Evolutionary conservation across 2,329 filamentous ascomycete species (phyloP).

Genomic region (Fusarium mexicanum): DNA sequence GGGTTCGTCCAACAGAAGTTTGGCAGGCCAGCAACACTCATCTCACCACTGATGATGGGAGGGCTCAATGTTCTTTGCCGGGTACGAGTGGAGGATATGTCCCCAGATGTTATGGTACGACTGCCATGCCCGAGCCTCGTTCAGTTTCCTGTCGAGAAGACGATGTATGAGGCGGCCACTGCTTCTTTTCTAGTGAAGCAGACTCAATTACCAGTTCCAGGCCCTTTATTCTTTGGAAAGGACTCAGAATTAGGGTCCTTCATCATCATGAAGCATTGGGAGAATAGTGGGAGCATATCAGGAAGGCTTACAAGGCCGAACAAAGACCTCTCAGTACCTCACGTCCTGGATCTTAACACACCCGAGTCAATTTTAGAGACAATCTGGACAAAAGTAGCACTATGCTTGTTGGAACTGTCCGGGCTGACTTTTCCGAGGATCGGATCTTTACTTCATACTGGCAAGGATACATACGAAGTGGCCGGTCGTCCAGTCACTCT

Average conservation of each 20-base stretch:
- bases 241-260: slow-evolving; percentile 41
- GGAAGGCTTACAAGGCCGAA: not conserved
- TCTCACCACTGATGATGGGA: slow-evolving; percentile 3
- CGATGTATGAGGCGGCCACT: slow-evolving; percentile 16
- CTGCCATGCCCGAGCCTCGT: not conserved
- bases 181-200: slow-evolving; percentile 2
- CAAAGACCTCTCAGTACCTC: not conserved
- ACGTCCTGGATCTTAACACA: slow-evolving; percentile 35
- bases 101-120: not conserved
- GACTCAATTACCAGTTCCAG: slow-evolving; percentile 10
- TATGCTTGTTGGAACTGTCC: slow-evolving; percentile 52
- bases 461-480: slow-evolving; percentile 35
- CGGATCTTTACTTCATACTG: slow-evolving; percentile 48
- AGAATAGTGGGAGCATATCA: slow-evolving; percentile 39
- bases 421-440: slow-evolving; percentile 49
- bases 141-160: slow-evolving; percentile 22
- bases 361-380: slow-evolving; percentile 43
- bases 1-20: not conserved
- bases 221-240: slow-evolving; percentile 15
- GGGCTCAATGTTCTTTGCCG: slow-evolving; percentile 1
- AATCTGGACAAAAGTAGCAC: slow-evolving; percentile 51
- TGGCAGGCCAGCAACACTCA: not conserved
- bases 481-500: slow-evolving; percentile 10
- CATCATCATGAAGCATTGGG: slow-evolving; percentile 42
- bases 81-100: not conserved